phyloP scores from a whole-genome alignment of 306 rosid species.

The Prunus davidiana region DNA sequence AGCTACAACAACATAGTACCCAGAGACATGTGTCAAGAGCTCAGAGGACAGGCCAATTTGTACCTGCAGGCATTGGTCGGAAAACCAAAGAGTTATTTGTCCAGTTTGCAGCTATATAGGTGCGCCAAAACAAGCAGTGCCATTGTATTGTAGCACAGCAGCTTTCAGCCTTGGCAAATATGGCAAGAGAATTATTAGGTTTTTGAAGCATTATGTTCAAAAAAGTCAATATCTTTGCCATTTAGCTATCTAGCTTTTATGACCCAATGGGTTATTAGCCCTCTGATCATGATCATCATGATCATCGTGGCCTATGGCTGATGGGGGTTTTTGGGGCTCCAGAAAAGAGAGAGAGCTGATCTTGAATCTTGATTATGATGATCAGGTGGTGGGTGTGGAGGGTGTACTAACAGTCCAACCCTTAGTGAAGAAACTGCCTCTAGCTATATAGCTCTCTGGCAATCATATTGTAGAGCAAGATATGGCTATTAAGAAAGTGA shows the following conservation, averaged over 20 bases:
- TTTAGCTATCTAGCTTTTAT: not conserved
- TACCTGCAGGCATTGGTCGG: conserved; percentile 27
- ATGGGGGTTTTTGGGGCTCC: not conserved
- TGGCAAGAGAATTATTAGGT: conserved; percentile 25
- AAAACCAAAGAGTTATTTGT: not conserved
- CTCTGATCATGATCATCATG: not conserved
- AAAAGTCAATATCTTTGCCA: conserved; percentile 12
- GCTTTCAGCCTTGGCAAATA: conserved; percentile 34
- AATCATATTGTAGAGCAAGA: conserved; percentile 52
- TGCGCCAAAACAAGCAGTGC: conserved; percentile 2
- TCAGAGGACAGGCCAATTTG: conserved; percentile 5
- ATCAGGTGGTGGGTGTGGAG: not conserved
- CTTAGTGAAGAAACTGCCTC: not conserved
- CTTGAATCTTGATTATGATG: not conserved
- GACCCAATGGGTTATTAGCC: not conserved
- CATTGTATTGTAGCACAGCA: conserved; percentile 5
- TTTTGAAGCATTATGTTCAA: conserved; percentile 13
- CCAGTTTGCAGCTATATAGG: too few species aligned
- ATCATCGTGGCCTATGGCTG: not conserved
- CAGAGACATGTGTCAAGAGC: conserved; percentile 29
- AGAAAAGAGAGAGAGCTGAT: not conserved
- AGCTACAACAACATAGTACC: conserved; percentile 8
- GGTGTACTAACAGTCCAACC: conserved; percentile 4
- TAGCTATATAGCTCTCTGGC: conserved; percentile 1
- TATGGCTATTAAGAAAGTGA: conserved; percentile 36